phyloP scores from a whole-genome alignment of 148 eudicot genomes.

The Spergularia marina region DNA sequence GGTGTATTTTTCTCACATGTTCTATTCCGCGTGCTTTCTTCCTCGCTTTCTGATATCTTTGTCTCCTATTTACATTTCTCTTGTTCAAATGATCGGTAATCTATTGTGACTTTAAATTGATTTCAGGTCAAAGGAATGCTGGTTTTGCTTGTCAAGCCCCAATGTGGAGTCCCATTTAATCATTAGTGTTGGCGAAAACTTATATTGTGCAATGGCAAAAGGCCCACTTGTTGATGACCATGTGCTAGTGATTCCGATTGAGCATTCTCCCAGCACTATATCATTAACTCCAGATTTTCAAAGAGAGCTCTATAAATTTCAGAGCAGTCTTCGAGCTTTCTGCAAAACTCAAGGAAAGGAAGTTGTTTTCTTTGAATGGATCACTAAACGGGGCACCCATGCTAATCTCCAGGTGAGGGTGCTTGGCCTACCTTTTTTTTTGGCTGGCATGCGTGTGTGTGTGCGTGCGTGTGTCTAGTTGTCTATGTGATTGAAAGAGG shows the following conservation, averaged over 20 bases:
- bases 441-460: too few species aligned
- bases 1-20: background rate
- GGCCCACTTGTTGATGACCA: slow-evolving; percentile 90
- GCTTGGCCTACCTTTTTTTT: slow-evolving; percentile 1
- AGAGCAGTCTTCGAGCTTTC: slow-evolving; percentile 56
- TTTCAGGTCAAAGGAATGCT: slow-evolving; percentile 84
- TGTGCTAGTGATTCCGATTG: slow-evolving; percentile 74
- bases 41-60: background rate
- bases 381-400: slow-evolving; percentile 74
- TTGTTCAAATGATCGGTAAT: background rate
- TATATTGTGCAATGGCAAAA: slow-evolving; percentile 86
- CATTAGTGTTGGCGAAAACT: slow-evolving; percentile 69
- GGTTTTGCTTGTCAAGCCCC: slow-evolving; percentile 98
- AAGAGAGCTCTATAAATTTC: slow-evolving; percentile 57
- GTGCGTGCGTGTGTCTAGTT: background rate
- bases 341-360: slow-evolving; percentile 63
- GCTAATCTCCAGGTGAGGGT: slow-evolving; percentile 98
- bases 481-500: background rate
- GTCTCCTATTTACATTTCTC: background rate
- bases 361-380: slow-evolving; percentile 81
- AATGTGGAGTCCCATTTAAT: slow-evolving; percentile 79
- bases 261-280: slow-evolving; percentile 68
- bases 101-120: slow-evolving; percentile 4
- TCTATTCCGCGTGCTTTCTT: background rate
- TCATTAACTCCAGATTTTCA: slow-evolving; percentile 62